Conservation (phyloP, 2,329 filamentous ascomycete species). For the Sporothrix pseudoabietina region DNA sequence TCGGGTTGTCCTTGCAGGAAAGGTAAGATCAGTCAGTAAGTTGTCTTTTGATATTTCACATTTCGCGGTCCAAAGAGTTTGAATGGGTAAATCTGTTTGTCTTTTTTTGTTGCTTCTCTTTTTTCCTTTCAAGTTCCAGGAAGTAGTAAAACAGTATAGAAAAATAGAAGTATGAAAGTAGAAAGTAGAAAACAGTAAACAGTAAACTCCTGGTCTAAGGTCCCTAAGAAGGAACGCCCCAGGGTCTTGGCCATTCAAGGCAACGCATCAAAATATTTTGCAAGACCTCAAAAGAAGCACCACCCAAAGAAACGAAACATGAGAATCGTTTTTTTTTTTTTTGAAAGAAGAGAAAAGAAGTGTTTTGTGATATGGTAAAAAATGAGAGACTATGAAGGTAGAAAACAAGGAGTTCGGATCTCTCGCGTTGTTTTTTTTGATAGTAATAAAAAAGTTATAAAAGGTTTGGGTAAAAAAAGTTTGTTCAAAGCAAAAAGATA, state of each 20-base stretch:
- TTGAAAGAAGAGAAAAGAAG: conserved; percentile 2
- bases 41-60: neutral
- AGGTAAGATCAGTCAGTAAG: no score
- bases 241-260: neutral
- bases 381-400: conserved; percentile 10
- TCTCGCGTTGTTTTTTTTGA: neutral
- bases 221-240: neutral
- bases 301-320: neutral
- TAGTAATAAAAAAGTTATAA: conserved; percentile 4
- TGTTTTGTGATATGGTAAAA: neutral
- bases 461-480: neutral
- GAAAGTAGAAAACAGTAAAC: neutral
- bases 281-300: neutral
- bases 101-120: neutral
- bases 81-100: neutral
- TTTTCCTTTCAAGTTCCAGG: conserved; percentile 8
- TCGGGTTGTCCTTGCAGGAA: conserved; percentile 6
- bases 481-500: neutral
- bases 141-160: neutral
- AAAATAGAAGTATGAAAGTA: neutral
- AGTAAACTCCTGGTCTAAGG: conserved; percentile 9
- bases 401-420: conserved; percentile 5
- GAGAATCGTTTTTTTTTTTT: neutral
- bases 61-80: neutral
- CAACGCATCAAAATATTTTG: neutral